Evolutionary conservation across 208 protist species (phyloP).

Genomic region (Trypanosoma boissoni): DNA sequence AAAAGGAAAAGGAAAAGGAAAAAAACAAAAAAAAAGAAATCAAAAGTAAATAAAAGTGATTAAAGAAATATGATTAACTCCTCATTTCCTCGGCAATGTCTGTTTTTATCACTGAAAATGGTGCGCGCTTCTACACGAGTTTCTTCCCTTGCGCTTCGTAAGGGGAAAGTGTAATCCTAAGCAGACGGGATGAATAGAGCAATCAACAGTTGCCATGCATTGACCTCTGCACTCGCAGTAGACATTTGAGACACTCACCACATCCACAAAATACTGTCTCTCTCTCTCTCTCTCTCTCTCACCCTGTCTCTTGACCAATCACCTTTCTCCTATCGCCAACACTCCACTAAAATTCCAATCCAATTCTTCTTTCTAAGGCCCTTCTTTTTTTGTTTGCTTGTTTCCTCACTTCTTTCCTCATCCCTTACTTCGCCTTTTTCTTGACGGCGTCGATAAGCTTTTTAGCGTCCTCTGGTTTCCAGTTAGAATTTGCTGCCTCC

Average conservation of each 20-base stretch:
- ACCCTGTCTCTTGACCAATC: neutral
- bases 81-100: too few species aligned
- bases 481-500: slow-evolving; percentile 86
- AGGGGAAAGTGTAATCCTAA: slow-evolving; percentile 1
- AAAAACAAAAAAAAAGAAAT: slow-evolving; percentile 13
- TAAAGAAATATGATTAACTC: too few species aligned
- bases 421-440: slow-evolving; percentile 54
- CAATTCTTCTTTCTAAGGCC: too few species aligned
- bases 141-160: slow-evolving; percentile 5
- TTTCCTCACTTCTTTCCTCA: neutral
- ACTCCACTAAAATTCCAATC: too few species aligned
- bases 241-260: neutral
- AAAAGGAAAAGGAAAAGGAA: slow-evolving; percentile 7
- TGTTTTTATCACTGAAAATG: too few species aligned
- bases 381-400: neutral
- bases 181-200: neutral
- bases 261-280: neutral
- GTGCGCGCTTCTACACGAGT: too few species aligned
- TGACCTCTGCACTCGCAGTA: neutral
- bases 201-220: neutral
- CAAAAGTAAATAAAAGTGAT: neutral
- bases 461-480: slow-evolving; percentile 67
- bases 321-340: slow-evolving; percentile 11
- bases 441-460: slow-evolving; percentile 85
- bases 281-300: neutral